Conservation (phyloP, 306 rosid species). For the Heteromeles arbutifolia region DNA sequence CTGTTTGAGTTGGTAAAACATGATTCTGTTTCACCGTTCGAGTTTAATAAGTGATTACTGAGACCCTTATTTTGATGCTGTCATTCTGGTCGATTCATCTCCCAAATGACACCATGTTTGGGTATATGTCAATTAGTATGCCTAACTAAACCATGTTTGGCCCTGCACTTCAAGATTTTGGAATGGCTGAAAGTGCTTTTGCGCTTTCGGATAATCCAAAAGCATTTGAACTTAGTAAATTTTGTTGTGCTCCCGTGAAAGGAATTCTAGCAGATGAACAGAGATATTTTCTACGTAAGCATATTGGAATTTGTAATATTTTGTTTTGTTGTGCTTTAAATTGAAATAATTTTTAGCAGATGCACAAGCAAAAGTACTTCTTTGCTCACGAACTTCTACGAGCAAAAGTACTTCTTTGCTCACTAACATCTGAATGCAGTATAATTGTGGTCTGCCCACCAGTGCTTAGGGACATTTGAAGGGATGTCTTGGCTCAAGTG, state of each 20-base stretch:
- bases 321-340: too few relatives aligned
- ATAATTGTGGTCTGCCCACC: not conserved
- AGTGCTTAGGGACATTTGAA: constrained; percentile 2
- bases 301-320: not conserved
- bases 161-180: not conserved
- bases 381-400: not conserved
- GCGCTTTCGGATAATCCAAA: not conserved
- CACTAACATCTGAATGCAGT: too few relatives aligned
- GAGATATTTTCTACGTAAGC: too few relatives aligned
- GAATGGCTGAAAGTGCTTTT: not conserved
- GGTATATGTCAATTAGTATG: not conserved
- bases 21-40: not conserved
- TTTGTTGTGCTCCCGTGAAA: not conserved
- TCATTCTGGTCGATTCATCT: not conserved
- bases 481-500: constrained; percentile 2
- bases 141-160: not conserved
- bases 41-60: not conserved
- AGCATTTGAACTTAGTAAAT: not conserved
- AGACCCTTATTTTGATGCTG: not conserved
- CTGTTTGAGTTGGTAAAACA: not conserved
- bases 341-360: not conserved
- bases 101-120: not conserved
- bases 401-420: not conserved
- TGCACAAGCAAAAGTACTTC: not conserved
- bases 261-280: not conserved